Base-by-base conservation (phyloP, 768 basidiomycete species). In the Multifurca ochricompacta region DNA sequence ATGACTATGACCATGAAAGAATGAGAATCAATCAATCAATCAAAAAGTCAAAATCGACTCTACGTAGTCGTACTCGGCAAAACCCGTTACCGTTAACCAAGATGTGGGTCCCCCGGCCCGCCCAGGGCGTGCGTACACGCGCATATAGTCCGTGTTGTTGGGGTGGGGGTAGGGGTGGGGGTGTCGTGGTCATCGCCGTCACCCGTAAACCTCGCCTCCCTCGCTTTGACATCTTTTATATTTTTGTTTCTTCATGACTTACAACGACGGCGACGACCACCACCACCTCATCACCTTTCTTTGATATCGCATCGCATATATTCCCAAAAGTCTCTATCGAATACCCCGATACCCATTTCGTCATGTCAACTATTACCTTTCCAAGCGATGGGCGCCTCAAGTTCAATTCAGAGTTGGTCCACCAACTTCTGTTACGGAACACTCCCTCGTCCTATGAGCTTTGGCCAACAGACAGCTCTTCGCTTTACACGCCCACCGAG, bases 371-470 rank as follows among this genome's bases (percentile, higher is more conserved):
- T 6, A n/a, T 49, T 49, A 11, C 53, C 48, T 7, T 49, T 37
- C 21, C 14, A 13, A 32, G 49, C 14, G 4, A 56, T 19, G 44
- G 51, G 51, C 56, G 56, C 56, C 36, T 18, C 34, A 23, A 23
- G 56, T 57, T 57, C 36, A 52, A 57, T 41, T 52, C 50, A 8
- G 50, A 14, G 47, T 54, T 48, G 19, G 48, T n/a, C 28, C 41
- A n/a, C 40, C 39, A 16, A 30, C 34, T 3, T 8, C 19, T 36
- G 40, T 13, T 34, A 11, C 40, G 47, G 41, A 23, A 5, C 6
- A 30, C 28, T n/a, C 49, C 55, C 44, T 21, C 32, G 18, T 30
- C 41, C 37, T 39, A 41, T 36, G 56, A 41, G 5, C 44, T 18
- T 23, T 36, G 50, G 54, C 27, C 42, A 18, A 40, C 44, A 35